phyloP scores from a whole-genome alignment of 805 yeast species.

The Spathaspora arborariae region DNA sequence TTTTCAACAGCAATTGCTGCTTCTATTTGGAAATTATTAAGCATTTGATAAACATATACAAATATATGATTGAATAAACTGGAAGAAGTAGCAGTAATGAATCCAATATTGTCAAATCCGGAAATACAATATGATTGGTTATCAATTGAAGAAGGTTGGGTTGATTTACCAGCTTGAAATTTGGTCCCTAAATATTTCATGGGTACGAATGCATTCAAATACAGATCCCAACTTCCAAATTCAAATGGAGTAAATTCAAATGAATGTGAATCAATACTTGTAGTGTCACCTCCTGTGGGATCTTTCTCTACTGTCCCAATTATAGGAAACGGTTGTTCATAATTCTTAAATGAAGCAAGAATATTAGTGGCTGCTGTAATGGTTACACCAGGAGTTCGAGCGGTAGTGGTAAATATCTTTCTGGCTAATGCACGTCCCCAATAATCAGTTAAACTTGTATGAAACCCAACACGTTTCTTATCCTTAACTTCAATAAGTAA shows the following conservation, averaged over 20 bases:
- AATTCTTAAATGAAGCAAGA: constrained; percentile 31
- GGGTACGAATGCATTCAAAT: constrained; percentile 44
- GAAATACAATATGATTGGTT: constrained; percentile 38
- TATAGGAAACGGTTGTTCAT: constrained; percentile 49
- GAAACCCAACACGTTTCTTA: constrained; percentile 51
- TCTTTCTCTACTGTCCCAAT: constrained; percentile 39
- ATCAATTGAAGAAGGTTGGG: constrained; percentile 15
- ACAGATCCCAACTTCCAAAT: constrained; percentile 64
- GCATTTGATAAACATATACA: constrained; percentile 42
- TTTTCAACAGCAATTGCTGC: constrained; percentile 31
- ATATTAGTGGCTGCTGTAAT: constrained; percentile 33
- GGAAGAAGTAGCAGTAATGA: constrained; percentile 61
- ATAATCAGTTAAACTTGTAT: constrained; percentile 60
- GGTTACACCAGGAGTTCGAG: constrained; percentile 33
- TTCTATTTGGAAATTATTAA: constrained; percentile 28
- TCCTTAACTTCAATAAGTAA: constrained; percentile 52
- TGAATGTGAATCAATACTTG: constrained; percentile 35
- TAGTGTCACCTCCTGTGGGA: constrained; percentile 15
- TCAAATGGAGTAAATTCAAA: constrained; percentile 64
- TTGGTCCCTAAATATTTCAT: constrained; percentile 51
- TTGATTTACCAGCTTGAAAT: constrained; percentile 41
- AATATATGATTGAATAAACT: constrained; percentile 56
- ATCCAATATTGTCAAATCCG: constrained; percentile 58
- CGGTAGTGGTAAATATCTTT: constrained; percentile 36
- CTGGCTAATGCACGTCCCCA: constrained; percentile 63